Evolutionary conservation across 352 stramenopile genomes (phyloP), one percentile per base, ranked within the genome.

Genomic region (Pythium phragmiticola): DNA sequence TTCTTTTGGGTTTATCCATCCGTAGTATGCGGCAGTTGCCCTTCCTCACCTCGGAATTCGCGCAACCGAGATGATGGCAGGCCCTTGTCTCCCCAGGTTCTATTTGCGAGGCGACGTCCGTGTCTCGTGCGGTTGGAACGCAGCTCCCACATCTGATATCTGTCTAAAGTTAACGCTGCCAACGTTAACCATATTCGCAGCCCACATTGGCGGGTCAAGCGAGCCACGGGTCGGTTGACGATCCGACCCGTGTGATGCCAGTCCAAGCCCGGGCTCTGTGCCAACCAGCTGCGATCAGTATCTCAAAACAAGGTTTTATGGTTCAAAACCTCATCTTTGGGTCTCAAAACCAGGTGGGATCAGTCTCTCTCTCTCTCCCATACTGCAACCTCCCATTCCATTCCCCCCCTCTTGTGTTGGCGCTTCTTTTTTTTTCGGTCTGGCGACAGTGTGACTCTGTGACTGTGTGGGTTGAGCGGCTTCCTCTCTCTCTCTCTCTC

Each of bases 351-450:
- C 21, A 3, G 54, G 54, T 60, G 28, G 30, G 30, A 26, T 43
- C 26, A 4, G 4, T 36, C 42, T 52, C 39, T 52, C 54, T 51
- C 54, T 60, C 54, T 60, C 54, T 60, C 54, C 54, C 54, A 60
- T 48, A 60, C 41, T 60, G 54, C 54, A 60, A 60, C 53, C 53
- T 41, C 53, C 39, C 53, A n/a, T 13, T 23, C 19, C 21, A 21
- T 21, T 21, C 17, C 52, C 48, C 9, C 19, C 17, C 11, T 36
- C 14, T 12, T 23, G 12, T 33, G 30, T 23, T 14, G 33, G 55
- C 55, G 55, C 55, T 62, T 62, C 55, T 62, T 62, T 62, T 62
- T 21, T 30, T 62, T 62, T 62, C 55, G 41, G 9, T 30, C 48
- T 55, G 48, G 48, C 48, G 26, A 55, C 26, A 52, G 46, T 26